Conservation (phyloP, 331 rosid genomes). For the Phaseolus coccineus region DNA sequence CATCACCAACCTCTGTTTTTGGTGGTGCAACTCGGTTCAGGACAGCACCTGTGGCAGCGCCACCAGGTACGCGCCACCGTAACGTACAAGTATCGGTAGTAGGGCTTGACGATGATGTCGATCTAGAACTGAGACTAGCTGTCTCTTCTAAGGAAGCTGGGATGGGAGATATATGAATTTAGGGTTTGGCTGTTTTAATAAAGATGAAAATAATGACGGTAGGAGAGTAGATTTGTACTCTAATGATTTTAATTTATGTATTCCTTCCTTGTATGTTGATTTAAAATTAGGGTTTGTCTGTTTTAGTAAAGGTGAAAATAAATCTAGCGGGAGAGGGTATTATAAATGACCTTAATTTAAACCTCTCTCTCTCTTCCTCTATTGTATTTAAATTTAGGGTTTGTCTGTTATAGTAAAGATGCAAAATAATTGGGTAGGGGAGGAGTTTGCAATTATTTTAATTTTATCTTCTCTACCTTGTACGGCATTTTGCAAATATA, state of each 20-base stretch:
- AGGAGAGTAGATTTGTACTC: not conserved
- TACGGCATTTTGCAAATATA: not conserved
- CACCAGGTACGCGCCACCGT: slow-evolving; percentile 23
- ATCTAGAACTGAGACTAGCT: slow-evolving; percentile 28
- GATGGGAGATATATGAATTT: not conserved
- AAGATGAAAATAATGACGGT: not conserved
- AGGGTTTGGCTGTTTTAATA: not conserved
- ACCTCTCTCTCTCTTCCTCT: not conserved
- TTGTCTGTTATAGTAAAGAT: not conserved
- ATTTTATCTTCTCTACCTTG: not conserved
- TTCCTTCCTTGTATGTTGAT: not conserved
- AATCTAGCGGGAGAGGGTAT: not conserved
- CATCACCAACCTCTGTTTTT: slow-evolving; percentile 1
- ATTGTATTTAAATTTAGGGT: not conserved
- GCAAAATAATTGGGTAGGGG: not conserved
- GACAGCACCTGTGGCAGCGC: not conserved
- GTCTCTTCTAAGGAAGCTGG: not conserved
- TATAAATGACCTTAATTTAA: not conserved
- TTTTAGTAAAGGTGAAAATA: not conserved
- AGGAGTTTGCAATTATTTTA: not conserved
- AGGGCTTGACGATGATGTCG: not conserved
- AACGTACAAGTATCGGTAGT: not conserved
- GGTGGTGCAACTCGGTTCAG: slow-evolving; percentile 15
- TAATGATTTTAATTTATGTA: not conserved
- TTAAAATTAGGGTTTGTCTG: not conserved